Percentiles rank a stretch among this genome's conserved stretches.
Conservation (phyloP, 2,329 filamentous ascomycete species). For the Ambrosiella beaveri region DNA sequence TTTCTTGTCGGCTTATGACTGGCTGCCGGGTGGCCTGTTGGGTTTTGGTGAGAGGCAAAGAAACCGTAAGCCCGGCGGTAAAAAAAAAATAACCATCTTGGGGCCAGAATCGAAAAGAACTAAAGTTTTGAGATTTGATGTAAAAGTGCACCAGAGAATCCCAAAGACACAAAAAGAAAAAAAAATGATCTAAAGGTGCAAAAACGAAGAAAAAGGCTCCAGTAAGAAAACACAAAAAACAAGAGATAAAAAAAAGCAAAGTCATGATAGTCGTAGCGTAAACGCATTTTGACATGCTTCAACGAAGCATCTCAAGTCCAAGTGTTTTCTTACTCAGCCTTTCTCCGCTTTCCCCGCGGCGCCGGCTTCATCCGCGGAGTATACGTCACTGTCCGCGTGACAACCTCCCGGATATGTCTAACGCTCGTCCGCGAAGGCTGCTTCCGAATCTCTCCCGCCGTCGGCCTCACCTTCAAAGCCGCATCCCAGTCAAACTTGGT, state of each 20-base stretch:
- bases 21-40: neutral
- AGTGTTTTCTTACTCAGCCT: conserved; percentile 28
- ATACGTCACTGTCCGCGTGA: conserved; percentile 88
- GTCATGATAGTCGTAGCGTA: conserved; percentile 8
- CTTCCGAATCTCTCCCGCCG: conserved; percentile 37
- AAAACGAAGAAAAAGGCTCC: conserved; percentile 1
- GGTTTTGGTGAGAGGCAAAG: neutral
- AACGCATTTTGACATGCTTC: conserved; percentile 1
- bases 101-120: neutral
- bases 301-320: neutral
- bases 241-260: conserved; percentile 8
- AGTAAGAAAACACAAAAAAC: neutral
- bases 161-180: neutral
- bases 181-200: neutral
- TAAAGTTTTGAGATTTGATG: neutral
- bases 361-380: conserved; percentile 74
- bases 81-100: neutral
- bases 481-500: conserved; percentile 69
- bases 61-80: neutral
- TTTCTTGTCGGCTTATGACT: neutral
- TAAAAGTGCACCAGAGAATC: no score
- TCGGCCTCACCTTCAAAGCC: conserved; percentile 44
- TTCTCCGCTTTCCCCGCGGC: conserved; percentile 83
- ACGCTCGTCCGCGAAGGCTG: conserved; percentile 40
- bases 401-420: conserved; percentile 67